These are phyloP conservation scores for Eucalyptus urophylla DNA, from an alignment of 345 rosid genomes.

Conservation along the genomic window DNA sequence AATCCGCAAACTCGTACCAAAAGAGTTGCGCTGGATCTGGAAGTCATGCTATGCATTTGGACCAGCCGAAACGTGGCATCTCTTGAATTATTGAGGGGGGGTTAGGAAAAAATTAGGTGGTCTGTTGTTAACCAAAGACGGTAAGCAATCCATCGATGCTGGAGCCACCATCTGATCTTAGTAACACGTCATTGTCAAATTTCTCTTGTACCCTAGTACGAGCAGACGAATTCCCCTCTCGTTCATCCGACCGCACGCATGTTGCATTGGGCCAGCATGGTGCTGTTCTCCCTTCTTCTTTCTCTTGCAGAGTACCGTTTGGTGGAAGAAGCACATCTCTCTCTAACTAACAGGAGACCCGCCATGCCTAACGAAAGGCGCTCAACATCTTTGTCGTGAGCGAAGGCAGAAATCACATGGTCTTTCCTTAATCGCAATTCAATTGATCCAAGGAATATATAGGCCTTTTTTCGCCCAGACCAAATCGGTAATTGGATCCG, in stretches of 20 bases:
- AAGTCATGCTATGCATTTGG: not conserved
- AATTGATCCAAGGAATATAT: not conserved
- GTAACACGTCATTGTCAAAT: not conserved
- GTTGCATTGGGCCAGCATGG: not conserved
- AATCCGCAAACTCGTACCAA: not conserved
- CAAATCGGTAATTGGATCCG: not conserved
- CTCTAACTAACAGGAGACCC: not conserved
- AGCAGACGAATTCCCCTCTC: not conserved
- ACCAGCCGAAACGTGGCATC: not conserved
- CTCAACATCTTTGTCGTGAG: not conserved
- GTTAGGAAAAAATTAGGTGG: not conserved
- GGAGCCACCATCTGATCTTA: not conserved
- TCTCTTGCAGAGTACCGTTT: not conserved
- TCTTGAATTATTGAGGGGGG: not conserved
- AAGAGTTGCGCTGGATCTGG: too few relatives aligned
- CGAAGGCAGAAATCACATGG: not conserved
- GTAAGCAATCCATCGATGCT: not conserved
- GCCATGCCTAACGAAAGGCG: not conserved
- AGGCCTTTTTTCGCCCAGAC: not conserved
- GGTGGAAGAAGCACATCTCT: not conserved
- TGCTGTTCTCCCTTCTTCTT: not conserved
- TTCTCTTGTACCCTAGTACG: not conserved
- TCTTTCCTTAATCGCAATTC: not conserved
- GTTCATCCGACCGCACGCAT: not conserved
- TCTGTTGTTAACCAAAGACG: not conserved